Evolutionary conservation across 768 basidiomycete genomes (phyloP), one percentile per base, ranked within the genome.

Genomic region (Kwoniella newhampshirensis): DNA sequence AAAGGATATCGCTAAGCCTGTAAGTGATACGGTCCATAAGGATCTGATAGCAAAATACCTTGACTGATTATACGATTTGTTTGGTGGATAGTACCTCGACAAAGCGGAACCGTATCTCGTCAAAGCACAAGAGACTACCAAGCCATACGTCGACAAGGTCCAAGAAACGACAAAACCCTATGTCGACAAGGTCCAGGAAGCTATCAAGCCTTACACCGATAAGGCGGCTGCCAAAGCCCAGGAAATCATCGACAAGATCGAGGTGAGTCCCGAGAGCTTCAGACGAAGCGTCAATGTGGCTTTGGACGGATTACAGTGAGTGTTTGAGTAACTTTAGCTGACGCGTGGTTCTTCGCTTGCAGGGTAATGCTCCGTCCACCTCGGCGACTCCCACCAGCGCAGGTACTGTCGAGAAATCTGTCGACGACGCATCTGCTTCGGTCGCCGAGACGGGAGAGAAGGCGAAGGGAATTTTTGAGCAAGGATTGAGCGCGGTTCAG

Each of bases 131-230:
- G 25, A 13, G 32, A n/a, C 45, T 42, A 27, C 7, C 54, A 30
- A 4, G 32, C 28, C 60, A 64, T 63, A 66, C 46, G 54, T 64
- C n/a, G 54, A 60, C n/a, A 60, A 68, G 42, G 60, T 63, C 36
- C 61, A 65, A 51, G n/a, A n/a, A n/a, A n/a, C 47, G 17, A 55
- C 58, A 17, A 26, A 48, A 20, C 60, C 62, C 36, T 69, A 73
- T 49, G 54, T 67, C 21, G 63, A 75, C 39, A 71, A 73, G 47
- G 67, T 70, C 6, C 66, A 71, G 32, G 66, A 58, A 11, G 55
- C 68, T 20, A 60, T 68, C n/a, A 67, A 67, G 45, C 73, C 73
- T 25, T 75, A 75, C 44, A 65, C 68, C 23, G 71, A 71, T 27
- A 66, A 67, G 27, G 70, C 65, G 5, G 56, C 59, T 13, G 64